phyloP scores from a whole-genome alignment of 352 stramenopile genomes.

The Pythium phragmitis region DNA sequence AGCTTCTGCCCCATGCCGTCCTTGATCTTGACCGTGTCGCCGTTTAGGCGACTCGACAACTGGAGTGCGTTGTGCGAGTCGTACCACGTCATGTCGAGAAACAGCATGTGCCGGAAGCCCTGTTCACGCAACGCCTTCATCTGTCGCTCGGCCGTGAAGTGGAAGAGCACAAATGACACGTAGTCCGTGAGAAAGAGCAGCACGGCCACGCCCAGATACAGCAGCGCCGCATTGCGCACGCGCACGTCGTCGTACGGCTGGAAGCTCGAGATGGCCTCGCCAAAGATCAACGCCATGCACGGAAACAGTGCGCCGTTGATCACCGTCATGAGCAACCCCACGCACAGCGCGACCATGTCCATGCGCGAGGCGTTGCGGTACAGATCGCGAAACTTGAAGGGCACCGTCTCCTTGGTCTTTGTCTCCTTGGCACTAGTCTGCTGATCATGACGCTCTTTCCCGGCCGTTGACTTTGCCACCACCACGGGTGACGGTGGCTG shows the following conservation, averaged over 20 bases:
- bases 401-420: not conserved
- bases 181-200: conserved; percentile 37
- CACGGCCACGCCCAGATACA: conserved; percentile 24
- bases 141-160: conserved; percentile 30
- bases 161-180: conserved; percentile 28
- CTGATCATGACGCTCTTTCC: conserved; percentile 2
- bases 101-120: conserved; percentile 24
- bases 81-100: conserved; percentile 30
- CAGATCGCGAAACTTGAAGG: conserved; percentile 30
- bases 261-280: conserved; percentile 33
- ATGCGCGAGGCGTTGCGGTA: conserved; percentile 27
- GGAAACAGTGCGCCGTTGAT: conserved; percentile 38
- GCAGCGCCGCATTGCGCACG: conserved; percentile 20
- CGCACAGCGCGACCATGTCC: conserved; percentile 27
- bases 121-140: conserved; percentile 27
- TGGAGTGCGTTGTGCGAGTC: conserved; percentile 26
- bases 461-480: conserved; percentile 9
- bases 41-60: conserved; percentile 24
- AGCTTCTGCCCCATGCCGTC: conserved; percentile 41
- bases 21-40: conserved; percentile 34
- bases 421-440: not conserved
- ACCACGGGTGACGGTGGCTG: conserved; percentile 11
- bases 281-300: conserved; percentile 44
- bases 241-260: conserved; percentile 26
- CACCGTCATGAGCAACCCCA: conserved; percentile 28